Evolutionary conservation across 306 rosid genomes (phyloP).

Genomic region (Begonia masoniana): DNA sequence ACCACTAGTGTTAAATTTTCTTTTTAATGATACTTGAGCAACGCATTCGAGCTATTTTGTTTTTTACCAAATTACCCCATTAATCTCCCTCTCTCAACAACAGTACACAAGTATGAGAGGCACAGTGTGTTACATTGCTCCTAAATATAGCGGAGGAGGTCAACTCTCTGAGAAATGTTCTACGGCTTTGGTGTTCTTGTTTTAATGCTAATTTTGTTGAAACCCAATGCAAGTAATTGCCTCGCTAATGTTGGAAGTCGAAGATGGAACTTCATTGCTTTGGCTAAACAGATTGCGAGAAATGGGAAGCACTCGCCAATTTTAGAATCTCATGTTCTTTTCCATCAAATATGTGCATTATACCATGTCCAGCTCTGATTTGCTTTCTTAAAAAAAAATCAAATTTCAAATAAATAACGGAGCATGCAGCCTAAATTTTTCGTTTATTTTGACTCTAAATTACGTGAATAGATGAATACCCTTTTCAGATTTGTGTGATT

Average conservation of each 20-base stretch:
- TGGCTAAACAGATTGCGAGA: slow-evolving; percentile 90
- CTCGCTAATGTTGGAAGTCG: slow-evolving; percentile 84
- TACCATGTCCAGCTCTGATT: slow-evolving; percentile 77
- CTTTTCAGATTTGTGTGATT: no score
- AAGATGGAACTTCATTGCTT: slow-evolving; percentile 78
- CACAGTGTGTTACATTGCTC: slow-evolving; percentile 91
- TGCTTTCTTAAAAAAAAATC: no score
- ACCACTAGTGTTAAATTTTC: no score
- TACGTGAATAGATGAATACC: no score
- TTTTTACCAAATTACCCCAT: no score
- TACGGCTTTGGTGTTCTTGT: slow-evolving; percentile 80
- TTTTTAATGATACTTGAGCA: no score
- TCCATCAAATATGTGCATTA: slow-evolving; percentile 84
- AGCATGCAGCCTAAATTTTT: no score
- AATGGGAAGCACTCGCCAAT: slow-evolving; percentile 37
- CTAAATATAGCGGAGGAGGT: slow-evolving; percentile 93
- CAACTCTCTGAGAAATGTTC: slow-evolving; percentile 72
- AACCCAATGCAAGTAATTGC: slow-evolving; percentile 90
- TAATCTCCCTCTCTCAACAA: slow-evolving; percentile 24
- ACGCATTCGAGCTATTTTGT: no score
- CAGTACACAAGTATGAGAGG: slow-evolving; percentile 98
- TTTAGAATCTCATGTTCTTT: slow-evolving; percentile 71
- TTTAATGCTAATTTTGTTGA: slow-evolving; percentile 67
- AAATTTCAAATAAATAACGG: not conserved
- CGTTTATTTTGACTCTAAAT: no score